phyloP scores from a whole-genome alignment of 148 eudicot species.

The Silene latifolia region DNA sequence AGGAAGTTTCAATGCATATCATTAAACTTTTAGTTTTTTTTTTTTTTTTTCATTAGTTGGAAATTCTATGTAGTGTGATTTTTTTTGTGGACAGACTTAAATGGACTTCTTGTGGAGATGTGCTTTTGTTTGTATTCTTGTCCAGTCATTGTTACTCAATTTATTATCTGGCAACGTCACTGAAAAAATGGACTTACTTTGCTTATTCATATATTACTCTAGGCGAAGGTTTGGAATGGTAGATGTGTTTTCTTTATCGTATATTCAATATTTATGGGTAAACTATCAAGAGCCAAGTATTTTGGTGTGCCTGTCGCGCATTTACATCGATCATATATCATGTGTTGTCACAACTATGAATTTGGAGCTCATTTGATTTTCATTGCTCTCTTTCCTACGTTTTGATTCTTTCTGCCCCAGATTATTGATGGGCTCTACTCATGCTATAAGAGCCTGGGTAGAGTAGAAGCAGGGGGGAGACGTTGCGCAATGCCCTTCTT shows the following conservation, averaged over 20 bases:
- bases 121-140: neutral
- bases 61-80: neutral
- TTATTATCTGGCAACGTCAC: neutral
- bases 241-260: neutral
- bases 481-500: neutral
- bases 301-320: too few relatives aligned
- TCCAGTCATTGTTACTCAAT: neutral
- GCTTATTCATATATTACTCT: neutral
- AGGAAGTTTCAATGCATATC: neutral
- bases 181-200: neutral
- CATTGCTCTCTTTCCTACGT: neutral
- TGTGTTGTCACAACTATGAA: constrained; percentile 3
- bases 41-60: neutral
- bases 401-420: neutral
- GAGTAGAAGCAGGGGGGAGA: neutral
- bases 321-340: neutral
- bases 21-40: too few relatives aligned
- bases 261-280: neutral
- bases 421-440: neutral
- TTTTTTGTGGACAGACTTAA: neutral
- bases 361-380: neutral
- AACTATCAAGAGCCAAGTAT: neutral
- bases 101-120: neutral
- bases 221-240: neutral
- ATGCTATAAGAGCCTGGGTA: neutral